A percentile compares a stretch with the other conserved stretches of the same genome.
Conservation (phyloP, 352 stramenopile species). For the Globisporangium acanthophoron region DNA sequence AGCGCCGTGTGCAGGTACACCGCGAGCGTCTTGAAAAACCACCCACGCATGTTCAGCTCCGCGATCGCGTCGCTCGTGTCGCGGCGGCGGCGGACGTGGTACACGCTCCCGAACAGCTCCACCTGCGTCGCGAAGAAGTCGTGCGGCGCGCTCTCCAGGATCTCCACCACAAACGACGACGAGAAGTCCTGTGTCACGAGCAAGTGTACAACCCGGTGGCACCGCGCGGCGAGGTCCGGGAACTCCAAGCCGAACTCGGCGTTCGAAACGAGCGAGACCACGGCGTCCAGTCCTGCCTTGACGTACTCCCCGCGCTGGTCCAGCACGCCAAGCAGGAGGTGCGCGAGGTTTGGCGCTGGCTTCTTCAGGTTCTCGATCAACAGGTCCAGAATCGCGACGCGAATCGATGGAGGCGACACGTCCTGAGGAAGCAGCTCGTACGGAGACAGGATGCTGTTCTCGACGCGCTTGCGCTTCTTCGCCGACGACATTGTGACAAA, state of each 20-base stretch:
- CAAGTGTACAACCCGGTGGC: conserved; percentile 60
- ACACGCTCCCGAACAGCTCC: conserved; percentile 48
- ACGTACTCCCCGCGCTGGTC: conserved; percentile 33
- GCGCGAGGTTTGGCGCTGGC: conserved; percentile 65
- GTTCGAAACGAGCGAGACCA: conserved; percentile 71
- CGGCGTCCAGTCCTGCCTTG: conserved; percentile 55
- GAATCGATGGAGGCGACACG: conserved; percentile 40
- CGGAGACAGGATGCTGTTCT: conserved; percentile 38
- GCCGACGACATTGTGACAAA: conserved; percentile 29
- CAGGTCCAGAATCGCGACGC: conserved; percentile 62
- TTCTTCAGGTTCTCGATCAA: conserved; percentile 76
- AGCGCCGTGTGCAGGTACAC: conserved; percentile 73
- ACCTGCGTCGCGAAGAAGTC: conserved; percentile 70
- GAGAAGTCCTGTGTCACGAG: conserved; percentile 69
- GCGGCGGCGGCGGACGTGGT: conserved; percentile 33
- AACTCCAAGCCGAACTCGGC: conserved; percentile 61
- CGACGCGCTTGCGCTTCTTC: conserved; percentile 38
- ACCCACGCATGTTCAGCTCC: conserved; percentile 74
- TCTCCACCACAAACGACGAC: conserved; percentile 34
- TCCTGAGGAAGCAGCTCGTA: conserved; percentile 45
- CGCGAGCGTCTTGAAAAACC: conserved; percentile 77
- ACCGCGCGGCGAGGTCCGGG: conserved; percentile 54
- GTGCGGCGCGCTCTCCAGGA: conserved; percentile 57
- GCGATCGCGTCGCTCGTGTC: conserved; percentile 32
- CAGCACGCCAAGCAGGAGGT: conserved; percentile 64